Evolutionary conservation across 306 rosid species (phyloP), one percentile per base, ranked within the genome.

Genomic region (Bauhinia variegata): DNA sequence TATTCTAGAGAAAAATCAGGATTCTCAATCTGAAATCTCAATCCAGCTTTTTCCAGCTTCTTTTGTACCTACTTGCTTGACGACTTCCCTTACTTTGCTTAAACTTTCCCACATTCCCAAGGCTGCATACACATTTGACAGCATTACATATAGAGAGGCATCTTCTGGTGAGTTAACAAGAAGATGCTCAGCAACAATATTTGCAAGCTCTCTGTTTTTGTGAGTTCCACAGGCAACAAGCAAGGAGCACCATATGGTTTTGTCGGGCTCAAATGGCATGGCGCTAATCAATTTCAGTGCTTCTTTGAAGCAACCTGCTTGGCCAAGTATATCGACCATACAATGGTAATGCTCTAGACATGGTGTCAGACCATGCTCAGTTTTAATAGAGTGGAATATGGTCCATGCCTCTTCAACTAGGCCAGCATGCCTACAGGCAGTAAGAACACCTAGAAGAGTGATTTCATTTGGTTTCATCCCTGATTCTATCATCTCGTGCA

Each of bases 41-140:
- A 92, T 86, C 96, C 98, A 92, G 79, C 96, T 89, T 82, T 82
- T 87, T 54, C 96, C 98, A 44, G 85, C 91, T 71, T 67, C 75
- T 82, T 85, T 89, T 28, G 54, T 62, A 15, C 95, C 89, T 48
- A 84, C 68, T 63, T 75, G 76, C 75, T 72, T 85, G 11, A 73
- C 77, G 71, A 85, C 72, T 70, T 75, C 81, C 74, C 95, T 87
- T 10, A 79, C 82, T 81, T 80, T 65, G 80, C 92, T 76, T 54
- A 83, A 60, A 61, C 63, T 71, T 66, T 87, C 84, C 98, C 98
- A 87, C 91, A 85, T 84, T 73, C 92, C 96, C 63, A 81, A 70
- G 63, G 85, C 54, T 51, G 91, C 96, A 57, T 89, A 89, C 23
- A 72, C 88, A 79, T 89, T 89, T 72, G 95, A 84, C 42, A 89